Base-by-base conservation (phyloP, 1,139 yeast genomes). In the Protomyces macrosporus region DNA sequence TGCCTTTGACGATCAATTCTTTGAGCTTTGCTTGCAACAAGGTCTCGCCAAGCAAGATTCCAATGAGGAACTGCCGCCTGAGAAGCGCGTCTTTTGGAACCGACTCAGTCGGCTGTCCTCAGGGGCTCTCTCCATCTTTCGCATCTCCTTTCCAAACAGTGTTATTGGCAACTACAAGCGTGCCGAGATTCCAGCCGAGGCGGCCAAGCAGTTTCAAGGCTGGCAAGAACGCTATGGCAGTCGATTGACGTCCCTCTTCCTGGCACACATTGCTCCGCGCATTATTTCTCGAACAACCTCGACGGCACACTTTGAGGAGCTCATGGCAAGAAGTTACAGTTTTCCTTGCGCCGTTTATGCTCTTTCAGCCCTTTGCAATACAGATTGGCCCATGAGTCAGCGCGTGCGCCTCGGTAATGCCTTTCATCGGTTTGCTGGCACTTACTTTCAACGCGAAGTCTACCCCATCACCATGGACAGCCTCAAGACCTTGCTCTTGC, bases 221-320 rank as follows among this genome's bases (percentile, higher is more conserved):
- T 58, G 62, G 62, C 35, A 55, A 33, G 32, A 40, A 10, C 35
- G 16, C n/a, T 58, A 58, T 23, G 62, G 62, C 33, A 52, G 33
- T n/a, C 23, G 14, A 32, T 23, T 58, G 36, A n/a, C 53, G 30
- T 30, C 51, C 16, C 53, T 37, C 4, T 58, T 52, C 35, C 39
- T 6, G 40, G 30, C n/a, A 16, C 53, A 58, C 36, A 34, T 58
- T 3, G 42, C 56, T 5, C 62, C 62, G 6, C 55, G 62, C 9
- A 6, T 55, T 16, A 14, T 45, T 14, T 45, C 45, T 36, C 37
- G 60, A 14, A 45, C 53, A 30, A 35, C 45, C 6, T 51, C 16
- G 35, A 45, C 32, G 12, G 32, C 55, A 7, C 33, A 52, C 16
- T 35, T 33, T 10, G 42, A 35, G 23, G 55, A 35, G 32, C 42